Evolutionary conservation across 257 asterid species (phyloP), one percentile per base, ranked within the genome.

Genomic region (Solanum piurae): DNA sequence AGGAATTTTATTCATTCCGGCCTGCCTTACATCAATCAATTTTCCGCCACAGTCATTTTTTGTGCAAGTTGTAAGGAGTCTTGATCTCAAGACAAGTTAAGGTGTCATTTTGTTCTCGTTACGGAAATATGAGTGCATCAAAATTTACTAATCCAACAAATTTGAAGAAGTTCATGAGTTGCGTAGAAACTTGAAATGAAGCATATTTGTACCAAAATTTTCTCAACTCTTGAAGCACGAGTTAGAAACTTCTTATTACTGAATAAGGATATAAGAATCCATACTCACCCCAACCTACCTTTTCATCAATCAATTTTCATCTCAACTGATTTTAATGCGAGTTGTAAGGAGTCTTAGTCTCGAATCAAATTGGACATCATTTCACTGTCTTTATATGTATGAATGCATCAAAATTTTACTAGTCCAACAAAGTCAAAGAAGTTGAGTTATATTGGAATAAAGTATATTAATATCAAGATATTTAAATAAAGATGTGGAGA

Each of bases 31-130:
- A 16, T 14, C 60, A 27, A 68, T 27, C 75, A 27, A 29, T 68
- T 6, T 52, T 52, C 0, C 6, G 21, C 16, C 21, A 18, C 21
- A 1, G 1, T 18, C 0, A 0, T 55, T 7, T 55, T 0, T 55
- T 55, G 0, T 31, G n/a, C n/a, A 37, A 31, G 38, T 69, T 69
- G 11, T 69, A 2, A 69, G n/a, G 14, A 72, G 79, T 18, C 25
- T 33, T 29, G 33, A 31, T 68, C 44, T 68, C 33, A 20, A 66
- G 27, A 25, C n/a, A 83, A 83, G 49, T 11, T 27, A 10, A 44
- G 71, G 25, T 11, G 14, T 44, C 33, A 86, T 69, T 85, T 42
- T 49, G 69, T 71, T 68, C 52, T 71, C n/a, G 18, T 71, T 44
- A 86, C 6, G 44, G 21, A 10, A 86, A 71, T 42, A 42, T 69